Percentiles rank a stretch among this genome's conserved stretches.
Evolutionary conservation across 495 filamentous ascomycete species (phyloP).

Genomic region (Xylaria flabelliformis): DNA sequence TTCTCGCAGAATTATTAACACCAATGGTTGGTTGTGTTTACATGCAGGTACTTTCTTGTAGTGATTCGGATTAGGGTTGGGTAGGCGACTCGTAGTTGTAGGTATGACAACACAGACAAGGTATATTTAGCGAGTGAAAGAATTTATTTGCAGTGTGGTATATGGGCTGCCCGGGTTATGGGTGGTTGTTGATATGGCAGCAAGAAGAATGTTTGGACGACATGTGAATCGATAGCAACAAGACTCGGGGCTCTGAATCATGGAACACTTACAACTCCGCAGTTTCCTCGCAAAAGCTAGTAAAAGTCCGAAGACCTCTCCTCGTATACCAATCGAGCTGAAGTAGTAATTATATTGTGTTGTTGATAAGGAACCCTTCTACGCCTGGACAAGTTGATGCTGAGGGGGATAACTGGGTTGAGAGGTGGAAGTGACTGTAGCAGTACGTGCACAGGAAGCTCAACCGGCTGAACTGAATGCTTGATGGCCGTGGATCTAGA

Average conservation of each 20-base stretch:
- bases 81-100: neutral
- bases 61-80: neutral
- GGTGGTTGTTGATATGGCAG: neutral
- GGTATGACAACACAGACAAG: neutral
- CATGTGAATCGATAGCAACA: neutral
- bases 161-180: neutral
- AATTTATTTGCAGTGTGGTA: conserved; percentile 9
- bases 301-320: neutral
- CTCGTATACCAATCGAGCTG: neutral
- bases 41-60: neutral
- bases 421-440: neutral
- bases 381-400: neutral
- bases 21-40: neutral
- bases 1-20: neutral
- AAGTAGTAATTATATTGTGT: neutral
- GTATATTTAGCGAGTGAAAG: neutral
- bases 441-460: neutral
- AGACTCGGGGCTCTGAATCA: neutral
- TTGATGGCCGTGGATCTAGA: neutral
- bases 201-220: neutral
- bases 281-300: neutral
- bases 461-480: neutral
- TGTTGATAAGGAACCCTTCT: neutral
- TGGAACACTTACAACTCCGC: neutral
- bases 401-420: neutral